These are phyloP conservation scores for Diaporthe velutina DNA, from an alignment of 2,329 filamentous ascomycete species.

Conservation along the genomic window DNA sequence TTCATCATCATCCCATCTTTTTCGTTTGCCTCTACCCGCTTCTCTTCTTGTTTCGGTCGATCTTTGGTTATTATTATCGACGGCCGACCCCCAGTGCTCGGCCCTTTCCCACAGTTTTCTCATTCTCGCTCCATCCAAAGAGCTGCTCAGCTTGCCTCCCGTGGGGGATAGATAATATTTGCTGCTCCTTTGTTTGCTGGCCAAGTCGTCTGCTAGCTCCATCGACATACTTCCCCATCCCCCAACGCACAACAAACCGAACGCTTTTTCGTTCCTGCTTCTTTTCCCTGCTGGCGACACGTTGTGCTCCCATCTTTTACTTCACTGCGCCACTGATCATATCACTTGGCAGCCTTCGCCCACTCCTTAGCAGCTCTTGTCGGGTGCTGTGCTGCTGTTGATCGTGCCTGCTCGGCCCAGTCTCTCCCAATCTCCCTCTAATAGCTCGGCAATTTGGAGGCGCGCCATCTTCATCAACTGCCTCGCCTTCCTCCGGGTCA, in stretches of 20 bases:
- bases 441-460: constrained; percentile 18
- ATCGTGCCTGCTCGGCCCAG: constrained; percentile 17
- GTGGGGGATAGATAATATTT: constrained; percentile 11
- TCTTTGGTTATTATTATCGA: constrained; percentile 22
- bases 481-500: constrained; percentile 8
- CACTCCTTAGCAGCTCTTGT: constrained; percentile 5
- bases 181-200: constrained; percentile 26
- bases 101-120: background rate
- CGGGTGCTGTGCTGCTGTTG: constrained; percentile 21
- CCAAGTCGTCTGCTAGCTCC: constrained; percentile 10
- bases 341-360: constrained; percentile 12
- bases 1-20: constrained; percentile 18
- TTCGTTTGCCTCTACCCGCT: constrained; percentile 13
- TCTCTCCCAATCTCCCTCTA: constrained; percentile 30
- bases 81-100: constrained; percentile 2
- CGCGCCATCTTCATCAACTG: constrained; percentile 17
- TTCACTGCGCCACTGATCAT: constrained; percentile 24
- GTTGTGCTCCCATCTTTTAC: constrained; percentile 10
- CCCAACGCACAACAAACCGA: background rate
- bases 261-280: background rate
- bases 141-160: background rate
- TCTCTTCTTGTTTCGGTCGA: constrained; percentile 17
- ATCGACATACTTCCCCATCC: background rate
- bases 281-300: background rate
- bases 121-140: constrained; percentile 10